Evolutionary conservation across 1,284 basidiomycete genomes (phyloP).

Genomic region (Fomitopsis schrenkii): DNA sequence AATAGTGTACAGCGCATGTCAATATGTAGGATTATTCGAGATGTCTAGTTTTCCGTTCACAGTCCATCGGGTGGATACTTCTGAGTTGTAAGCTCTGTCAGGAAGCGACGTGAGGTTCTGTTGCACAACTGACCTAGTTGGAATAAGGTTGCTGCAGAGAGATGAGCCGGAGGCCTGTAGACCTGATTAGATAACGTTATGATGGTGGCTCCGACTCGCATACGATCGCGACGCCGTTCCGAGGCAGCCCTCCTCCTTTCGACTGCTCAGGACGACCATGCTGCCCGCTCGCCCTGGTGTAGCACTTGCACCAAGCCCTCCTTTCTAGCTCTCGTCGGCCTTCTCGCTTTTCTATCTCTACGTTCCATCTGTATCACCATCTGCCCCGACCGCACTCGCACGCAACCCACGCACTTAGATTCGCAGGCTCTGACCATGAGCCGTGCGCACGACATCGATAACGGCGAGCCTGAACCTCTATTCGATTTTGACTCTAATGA

Average conservation of each 20-base stretch:
- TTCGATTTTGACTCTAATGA: slow-evolving; percentile 52
- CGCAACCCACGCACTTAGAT: slow-evolving; percentile 16
- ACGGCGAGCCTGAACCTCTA: slow-evolving; percentile 44
- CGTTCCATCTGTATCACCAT: slow-evolving; percentile 23
- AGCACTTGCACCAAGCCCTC: slow-evolving; percentile 3
- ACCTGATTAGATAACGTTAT: neutral
- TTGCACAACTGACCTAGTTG: neutral
- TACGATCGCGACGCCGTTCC: slow-evolving; percentile 1
- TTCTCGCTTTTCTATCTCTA: slow-evolving; percentile 9
- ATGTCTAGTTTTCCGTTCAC: neutral
- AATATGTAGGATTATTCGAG: neutral
- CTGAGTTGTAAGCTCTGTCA: too few relatives aligned
- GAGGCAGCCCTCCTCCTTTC: neutral
- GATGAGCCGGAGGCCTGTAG: neutral
- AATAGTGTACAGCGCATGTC: neutral
- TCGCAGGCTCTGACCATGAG: slow-evolving; percentile 36
- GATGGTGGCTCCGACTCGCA: neutral
- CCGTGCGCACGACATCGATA: slow-evolving; percentile 47
- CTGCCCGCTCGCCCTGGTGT: neutral
- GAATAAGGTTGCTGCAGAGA: neutral
- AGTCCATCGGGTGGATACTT: too few relatives aligned
- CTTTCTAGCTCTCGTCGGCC: slow-evolving; percentile 10
- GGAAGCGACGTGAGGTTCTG: too few relatives aligned
- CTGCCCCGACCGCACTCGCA: slow-evolving; percentile 7
- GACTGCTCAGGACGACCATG: neutral